These are phyloP conservation scores for Boletus huronensis DNA, from an alignment of 768 basidiomycete species.

Conservation along the genomic window DNA sequence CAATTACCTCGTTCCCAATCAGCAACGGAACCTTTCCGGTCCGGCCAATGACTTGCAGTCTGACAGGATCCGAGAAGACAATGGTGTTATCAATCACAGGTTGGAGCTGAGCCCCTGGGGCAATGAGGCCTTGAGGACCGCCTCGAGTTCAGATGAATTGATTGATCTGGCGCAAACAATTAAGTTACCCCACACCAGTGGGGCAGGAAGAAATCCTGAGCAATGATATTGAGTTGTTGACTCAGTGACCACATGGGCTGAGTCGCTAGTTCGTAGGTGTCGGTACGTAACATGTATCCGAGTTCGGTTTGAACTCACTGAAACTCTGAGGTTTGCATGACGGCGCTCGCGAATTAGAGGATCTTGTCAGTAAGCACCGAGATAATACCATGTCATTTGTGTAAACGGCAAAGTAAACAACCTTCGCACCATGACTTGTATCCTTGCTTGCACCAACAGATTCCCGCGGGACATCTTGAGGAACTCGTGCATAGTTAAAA, in stretches of 20 bases:
- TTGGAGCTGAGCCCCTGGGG: not conserved
- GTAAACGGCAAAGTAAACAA: not conserved
- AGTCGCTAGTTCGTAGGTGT: not conserved
- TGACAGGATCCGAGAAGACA: not conserved
- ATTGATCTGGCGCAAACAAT: not conserved
- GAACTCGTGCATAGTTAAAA: too few relatives aligned
- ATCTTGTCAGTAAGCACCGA: not conserved
- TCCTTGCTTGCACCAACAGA: not conserved
- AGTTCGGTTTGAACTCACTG: not conserved
- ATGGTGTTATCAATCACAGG: too few relatives aligned
- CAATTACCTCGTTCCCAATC: not conserved
- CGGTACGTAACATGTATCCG: not conserved
- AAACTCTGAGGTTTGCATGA: not conserved
- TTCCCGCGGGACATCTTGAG: not conserved
- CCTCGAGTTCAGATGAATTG: not conserved
- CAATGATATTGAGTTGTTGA: not conserved
- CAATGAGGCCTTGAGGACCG: not conserved
- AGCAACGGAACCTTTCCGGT: not conserved
- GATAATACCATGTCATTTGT: not conserved
- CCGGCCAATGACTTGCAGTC: not conserved
- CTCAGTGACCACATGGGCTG: too few relatives aligned
- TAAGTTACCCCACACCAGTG: not conserved
- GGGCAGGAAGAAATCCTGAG: not conserved
- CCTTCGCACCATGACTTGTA: not conserved
- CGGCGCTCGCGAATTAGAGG: not conserved